Percentiles rank a stretch among this genome's conserved stretches.
These are phyloP conservation scores for Xylaria sp. DNA, from an alignment of 2,329 filamentous ascomycete genomes.

Conservation along the genomic window DNA sequence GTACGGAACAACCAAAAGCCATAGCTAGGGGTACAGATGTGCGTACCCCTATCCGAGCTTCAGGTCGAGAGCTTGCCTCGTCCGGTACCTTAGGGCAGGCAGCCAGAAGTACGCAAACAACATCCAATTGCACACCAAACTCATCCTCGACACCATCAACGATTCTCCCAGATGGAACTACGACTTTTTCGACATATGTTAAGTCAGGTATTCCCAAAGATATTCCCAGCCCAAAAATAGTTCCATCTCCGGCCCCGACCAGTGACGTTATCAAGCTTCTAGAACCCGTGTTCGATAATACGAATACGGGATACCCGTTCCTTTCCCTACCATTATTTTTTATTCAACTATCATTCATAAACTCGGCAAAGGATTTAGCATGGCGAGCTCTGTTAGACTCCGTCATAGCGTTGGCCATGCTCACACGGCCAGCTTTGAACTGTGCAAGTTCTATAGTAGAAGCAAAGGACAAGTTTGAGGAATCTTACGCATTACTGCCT, in stretches of 20 bases:
- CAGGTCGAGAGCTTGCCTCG: not conserved
- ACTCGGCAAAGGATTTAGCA: not conserved
- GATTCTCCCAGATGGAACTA: too few species aligned
- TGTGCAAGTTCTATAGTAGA: not conserved
- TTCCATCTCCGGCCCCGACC: not conserved
- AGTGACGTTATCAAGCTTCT: conserved; percentile 7
- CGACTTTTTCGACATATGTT: too few species aligned
- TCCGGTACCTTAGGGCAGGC: not conserved
- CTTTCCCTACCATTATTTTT: conserved; percentile 4
- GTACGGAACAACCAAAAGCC: not conserved
- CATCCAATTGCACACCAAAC: too few species aligned
- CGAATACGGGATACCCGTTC: conserved; percentile 13
- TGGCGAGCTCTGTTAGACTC: conserved; percentile 11
- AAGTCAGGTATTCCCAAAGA: not conserved
- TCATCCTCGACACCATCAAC: too few species aligned
- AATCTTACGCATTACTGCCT: conserved; percentile 4
- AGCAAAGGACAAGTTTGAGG: conserved; percentile 2
- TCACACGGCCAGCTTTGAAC: not conserved
- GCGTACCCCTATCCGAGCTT: not conserved
- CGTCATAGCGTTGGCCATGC: conserved; percentile 14
- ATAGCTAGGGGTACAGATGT: not conserved
- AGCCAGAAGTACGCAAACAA: too few species aligned
- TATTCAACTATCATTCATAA: not conserved
- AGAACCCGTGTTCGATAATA: conserved; percentile 7
- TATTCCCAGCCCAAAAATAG: too few species aligned